A percentile compares a stretch with the other conserved stretches of the same genome.
phyloP scores from a whole-genome alignment of 345 rosid genomes.

The Mallotus nudiflorus region DNA sequence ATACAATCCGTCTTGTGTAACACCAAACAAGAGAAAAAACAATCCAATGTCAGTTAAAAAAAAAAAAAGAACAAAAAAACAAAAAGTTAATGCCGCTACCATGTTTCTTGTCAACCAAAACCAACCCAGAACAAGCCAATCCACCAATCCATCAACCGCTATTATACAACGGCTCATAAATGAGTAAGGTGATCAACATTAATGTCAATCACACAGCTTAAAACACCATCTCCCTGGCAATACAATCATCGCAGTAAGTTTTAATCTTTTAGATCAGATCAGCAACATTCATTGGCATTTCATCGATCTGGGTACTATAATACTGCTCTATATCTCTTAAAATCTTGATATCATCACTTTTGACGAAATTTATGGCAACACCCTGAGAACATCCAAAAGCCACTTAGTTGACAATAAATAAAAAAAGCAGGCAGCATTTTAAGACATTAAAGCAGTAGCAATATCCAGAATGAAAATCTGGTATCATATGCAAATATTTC shows the following conservation, averaged over 20 bases:
- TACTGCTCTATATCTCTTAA: conserved; percentile 87
- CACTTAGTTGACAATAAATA: not conserved
- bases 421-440: not conserved
- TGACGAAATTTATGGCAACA: conserved; percentile 88
- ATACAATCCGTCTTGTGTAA: not conserved
- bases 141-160: not conserved
- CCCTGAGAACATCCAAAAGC: conserved; percentile 46
- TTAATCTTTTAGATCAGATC: conserved; percentile 52
- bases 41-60: no score
- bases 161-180: not conserved
- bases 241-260: not conserved
- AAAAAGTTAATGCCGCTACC: not conserved
- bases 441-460: not conserved
- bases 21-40: not conserved
- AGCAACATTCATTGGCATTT: conserved; percentile 94
- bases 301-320: conserved; percentile 93
- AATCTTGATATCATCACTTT: conserved; percentile 84
- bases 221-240: not conserved
- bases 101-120: not conserved
- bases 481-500: not conserved
- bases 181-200: not conserved
- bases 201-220: not conserved
- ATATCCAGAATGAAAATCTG: not conserved
- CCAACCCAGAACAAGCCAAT: not conserved
- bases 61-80: not conserved